phyloP scores from a whole-genome alignment of 495 filamentous ascomycete genomes.

The Podospora appendiculata region DNA sequence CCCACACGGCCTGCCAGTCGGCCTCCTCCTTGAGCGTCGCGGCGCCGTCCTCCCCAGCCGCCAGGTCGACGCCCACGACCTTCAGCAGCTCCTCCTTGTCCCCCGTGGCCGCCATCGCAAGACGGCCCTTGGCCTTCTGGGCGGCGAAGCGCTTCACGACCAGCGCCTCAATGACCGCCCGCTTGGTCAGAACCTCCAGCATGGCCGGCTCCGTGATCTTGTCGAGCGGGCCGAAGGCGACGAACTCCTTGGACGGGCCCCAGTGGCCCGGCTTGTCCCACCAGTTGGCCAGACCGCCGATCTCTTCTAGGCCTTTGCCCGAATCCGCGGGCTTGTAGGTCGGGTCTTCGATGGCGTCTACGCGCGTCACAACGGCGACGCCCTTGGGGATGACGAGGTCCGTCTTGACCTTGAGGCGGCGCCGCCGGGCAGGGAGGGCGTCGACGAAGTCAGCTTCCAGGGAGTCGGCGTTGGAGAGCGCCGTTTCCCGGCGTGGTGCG shows the following conservation, averaged over 20 bases:
- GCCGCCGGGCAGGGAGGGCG: not conserved
- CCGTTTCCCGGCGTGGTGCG: not conserved
- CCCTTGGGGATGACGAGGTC: constrained; percentile 15
- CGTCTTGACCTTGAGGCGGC: constrained; percentile 1
- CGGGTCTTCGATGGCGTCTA: constrained; percentile 24
- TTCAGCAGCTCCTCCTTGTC: constrained; percentile 6
- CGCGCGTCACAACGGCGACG: constrained; percentile 4
- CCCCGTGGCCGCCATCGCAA: constrained; percentile 7
- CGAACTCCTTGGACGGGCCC: constrained; percentile 24
- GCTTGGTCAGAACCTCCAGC: constrained; percentile 42
- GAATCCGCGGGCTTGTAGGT: constrained; percentile 51
- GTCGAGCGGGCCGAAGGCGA: constrained; percentile 29
- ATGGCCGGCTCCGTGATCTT: constrained; percentile 30
- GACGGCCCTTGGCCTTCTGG: constrained; percentile 8
- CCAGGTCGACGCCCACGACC: constrained; percentile 9
- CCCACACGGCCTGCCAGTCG: constrained; percentile 2
- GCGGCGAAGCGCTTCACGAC: constrained; percentile 36
- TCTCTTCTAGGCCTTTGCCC: constrained; percentile 48
- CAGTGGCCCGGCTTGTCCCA: constrained; percentile 39
- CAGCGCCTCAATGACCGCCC: constrained; percentile 54
- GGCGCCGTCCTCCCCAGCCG: constrained; percentile 11
- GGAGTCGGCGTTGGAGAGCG: not conserved
- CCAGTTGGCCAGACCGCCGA: constrained; percentile 48
- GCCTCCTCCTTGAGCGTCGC: constrained; percentile 14
- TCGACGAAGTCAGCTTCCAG: not conserved